Conservation (phyloP, 2,329 filamentous ascomycete species). For the Magnaporthiopsis rhizophila region DNA sequence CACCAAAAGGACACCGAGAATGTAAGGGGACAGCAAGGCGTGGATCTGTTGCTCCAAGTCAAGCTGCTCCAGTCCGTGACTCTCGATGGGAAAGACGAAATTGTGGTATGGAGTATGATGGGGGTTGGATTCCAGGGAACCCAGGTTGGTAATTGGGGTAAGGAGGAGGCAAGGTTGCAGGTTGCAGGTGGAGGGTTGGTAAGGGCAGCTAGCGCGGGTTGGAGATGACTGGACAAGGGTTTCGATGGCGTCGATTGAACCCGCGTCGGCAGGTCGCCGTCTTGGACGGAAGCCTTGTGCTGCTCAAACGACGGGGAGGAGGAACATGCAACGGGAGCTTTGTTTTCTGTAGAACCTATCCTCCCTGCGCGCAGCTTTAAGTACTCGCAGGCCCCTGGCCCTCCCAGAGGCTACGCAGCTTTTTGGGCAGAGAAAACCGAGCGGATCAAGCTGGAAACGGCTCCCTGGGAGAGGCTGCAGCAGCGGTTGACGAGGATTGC, state of each 20-base stretch:
- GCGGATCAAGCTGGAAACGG: neutral
- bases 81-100: neutral
- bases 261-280: neutral
- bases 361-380: neutral
- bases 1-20: neutral
- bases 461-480: neutral
- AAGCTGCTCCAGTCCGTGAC: neutral
- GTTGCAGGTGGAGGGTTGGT: neutral
- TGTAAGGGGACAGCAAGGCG: neutral
- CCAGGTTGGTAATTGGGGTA: neutral
- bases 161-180: neutral
- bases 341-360: neutral
- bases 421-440: neutral
- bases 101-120: neutral
- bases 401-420: neutral
- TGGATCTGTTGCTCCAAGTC: neutral
- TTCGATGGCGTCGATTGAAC: neutral
- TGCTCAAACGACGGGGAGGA: neutral
- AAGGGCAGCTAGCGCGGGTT: neutral
- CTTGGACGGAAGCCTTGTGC: neutral
- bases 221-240: neutral
- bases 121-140: neutral
- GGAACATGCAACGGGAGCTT: neutral
- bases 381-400: neutral
- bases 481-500: neutral